phyloP scores from a whole-genome alignment of 306 rosid species.

The Corylus americana region DNA sequence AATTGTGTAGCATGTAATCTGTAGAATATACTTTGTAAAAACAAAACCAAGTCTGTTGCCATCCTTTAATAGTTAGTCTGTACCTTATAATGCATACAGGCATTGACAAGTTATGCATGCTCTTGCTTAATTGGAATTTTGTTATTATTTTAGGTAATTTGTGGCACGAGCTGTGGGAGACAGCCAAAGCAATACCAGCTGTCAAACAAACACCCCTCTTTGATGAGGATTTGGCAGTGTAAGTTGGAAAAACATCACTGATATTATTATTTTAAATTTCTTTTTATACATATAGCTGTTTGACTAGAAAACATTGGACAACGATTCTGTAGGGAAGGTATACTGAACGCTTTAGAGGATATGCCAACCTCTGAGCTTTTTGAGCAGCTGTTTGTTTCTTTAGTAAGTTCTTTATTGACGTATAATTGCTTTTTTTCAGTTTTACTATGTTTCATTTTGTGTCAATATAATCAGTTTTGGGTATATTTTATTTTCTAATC shows the following conservation, averaged over 20 bases:
- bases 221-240: constrained; percentile 99
- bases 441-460: neutral
- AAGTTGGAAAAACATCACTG: constrained; percentile 35
- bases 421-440: neutral
- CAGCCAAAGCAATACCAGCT: constrained; percentile 93
- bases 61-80: constrained; percentile 11
- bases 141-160: constrained; percentile 70
- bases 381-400: constrained; percentile 75
- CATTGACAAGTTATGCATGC: constrained; percentile 1
- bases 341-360: constrained; percentile 72
- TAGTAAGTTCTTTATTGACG: constrained; percentile 57
- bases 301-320: constrained; percentile 23
- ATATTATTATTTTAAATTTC: constrained; percentile 16
- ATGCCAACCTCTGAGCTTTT: constrained; percentile 81
- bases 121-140: constrained; percentile 13
- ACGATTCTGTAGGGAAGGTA: constrained; percentile 82
- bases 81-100: constrained; percentile 13
- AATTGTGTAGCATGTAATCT: constrained; percentile 13
- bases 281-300: neutral
- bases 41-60: constrained; percentile 5
- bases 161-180: constrained; percentile 95
- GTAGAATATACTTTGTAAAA: constrained; percentile 19
- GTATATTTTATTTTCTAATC: neutral
- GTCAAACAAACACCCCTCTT: constrained; percentile 93
- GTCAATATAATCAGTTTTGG: neutral